Evolutionary conservation across 2,329 filamentous ascomycete genomes (phyloP).

Genomic region (Ophiostoma australiae): DNA sequence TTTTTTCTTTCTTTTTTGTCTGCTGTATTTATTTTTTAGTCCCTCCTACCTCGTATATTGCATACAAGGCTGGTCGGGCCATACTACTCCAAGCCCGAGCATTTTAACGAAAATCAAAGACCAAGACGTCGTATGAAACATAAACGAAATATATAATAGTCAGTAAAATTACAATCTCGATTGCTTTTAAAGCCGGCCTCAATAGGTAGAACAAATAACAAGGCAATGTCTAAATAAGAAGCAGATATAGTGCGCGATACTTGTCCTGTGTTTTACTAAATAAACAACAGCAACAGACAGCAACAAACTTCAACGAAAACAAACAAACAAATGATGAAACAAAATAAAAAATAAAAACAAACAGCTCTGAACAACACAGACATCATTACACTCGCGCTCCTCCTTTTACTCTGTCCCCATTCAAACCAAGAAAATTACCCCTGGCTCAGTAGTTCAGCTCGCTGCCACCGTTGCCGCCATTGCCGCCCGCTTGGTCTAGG

Average conservation of each 20-base stretch:
- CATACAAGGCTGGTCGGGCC: no score
- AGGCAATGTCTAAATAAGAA: background rate
- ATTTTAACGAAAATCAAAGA: no score
- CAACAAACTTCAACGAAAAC: no score
- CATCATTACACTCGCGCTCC: background rate
- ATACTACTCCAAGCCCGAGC: background rate
- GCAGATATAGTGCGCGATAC: background rate
- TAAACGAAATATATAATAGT: no score
- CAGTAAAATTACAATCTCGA: background rate
- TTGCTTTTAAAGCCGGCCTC: background rate
- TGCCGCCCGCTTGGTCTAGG: constrained; percentile 74
- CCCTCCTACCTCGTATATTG: no score
- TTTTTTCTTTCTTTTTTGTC: no score
- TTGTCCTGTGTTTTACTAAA: background rate
- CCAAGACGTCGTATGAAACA: no score
- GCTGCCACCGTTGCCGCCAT: constrained; percentile 65
- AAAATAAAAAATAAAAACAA: no score
- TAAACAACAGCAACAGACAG: background rate
- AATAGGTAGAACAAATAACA: background rate
- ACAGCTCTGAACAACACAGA: background rate
- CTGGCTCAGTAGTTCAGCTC: constrained; percentile 80
- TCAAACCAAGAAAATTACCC: background rate
- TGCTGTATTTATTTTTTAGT: no score
- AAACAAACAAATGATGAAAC: no score
- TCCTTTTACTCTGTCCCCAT: background rate